These are phyloP conservation scores for Rhizophagus sp. DNA, from an alignment of 192 early-diverging fungal species.

Conservation along the genomic window DNA sequence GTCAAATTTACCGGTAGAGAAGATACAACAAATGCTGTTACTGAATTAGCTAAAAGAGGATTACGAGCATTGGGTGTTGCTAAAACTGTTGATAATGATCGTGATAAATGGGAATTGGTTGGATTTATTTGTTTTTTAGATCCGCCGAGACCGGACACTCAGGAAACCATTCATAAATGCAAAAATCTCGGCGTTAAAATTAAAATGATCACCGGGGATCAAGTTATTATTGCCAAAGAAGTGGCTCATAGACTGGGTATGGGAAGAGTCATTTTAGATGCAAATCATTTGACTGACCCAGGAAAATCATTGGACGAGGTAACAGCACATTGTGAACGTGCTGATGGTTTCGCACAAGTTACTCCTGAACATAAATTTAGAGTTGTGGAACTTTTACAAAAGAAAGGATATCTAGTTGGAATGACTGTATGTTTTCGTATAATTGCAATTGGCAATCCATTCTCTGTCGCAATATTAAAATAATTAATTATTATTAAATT, in stretches of 20 bases:
- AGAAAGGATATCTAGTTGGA: constrained; percentile 78
- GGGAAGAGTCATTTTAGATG: constrained; percentile 89
- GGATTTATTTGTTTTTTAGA: constrained; percentile 91
- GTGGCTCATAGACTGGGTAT: constrained; percentile 90
- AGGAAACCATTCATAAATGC: constrained; percentile 81
- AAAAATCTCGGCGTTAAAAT: constrained; percentile 82
- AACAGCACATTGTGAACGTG: constrained; percentile 81
- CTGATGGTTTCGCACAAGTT: constrained; percentile 96
- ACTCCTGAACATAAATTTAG: constrained; percentile 98
- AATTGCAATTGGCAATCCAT: too few relatives aligned
- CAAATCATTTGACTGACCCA: constrained; percentile 79
- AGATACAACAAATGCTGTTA: constrained; percentile 82
- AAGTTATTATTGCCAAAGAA: constrained; percentile 92
- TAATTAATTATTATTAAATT: too few relatives aligned
- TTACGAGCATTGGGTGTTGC: constrained; percentile 89
- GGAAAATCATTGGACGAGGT: constrained; percentile 76
- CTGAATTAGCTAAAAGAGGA: constrained; percentile 81
- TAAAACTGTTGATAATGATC: constrained; percentile 62
- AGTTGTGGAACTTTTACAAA: constrained; percentile 94
- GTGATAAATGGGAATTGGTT: constrained; percentile 75
- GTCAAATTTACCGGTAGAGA: constrained; percentile 77
- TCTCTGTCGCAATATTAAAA: too few relatives aligned
- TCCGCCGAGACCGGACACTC: constrained; percentile 88
- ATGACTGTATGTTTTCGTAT: constrained; percentile 63
- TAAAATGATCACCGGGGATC: constrained; percentile 98